Base-by-base conservation (phyloP, 2,329 filamentous ascomycete genomes). In the Clarireedia monteithiana region DNA sequence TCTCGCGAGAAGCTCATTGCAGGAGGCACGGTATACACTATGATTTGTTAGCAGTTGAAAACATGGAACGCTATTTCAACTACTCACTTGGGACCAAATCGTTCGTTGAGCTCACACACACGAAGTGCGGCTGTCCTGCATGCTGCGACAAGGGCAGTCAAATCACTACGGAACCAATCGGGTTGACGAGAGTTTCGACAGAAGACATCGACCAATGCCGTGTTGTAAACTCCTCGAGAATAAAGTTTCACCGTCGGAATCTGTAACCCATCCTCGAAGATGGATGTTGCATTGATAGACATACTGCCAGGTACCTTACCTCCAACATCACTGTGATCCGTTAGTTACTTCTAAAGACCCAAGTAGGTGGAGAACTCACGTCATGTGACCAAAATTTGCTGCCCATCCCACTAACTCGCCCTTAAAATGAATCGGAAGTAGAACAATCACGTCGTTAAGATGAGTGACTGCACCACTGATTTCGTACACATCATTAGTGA, bases 361-460 rank as follows among this genome's bases (percentile, higher is more conserved):
- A 53, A 27, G 6, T 9, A 23, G 7, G 4, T n/a, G 15, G 2
- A 20, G 42, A 46, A 46, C 50, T 17, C 20, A 46, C 27, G 50
- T 46, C 50, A 53, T 46, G 7, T 53, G 50, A 26, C 40, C 50
- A 20, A 53, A 53, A 27, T 53, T 53, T 14, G 50, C 50, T 9
- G 50, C 50, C 50, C 50, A 52, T 5, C 50, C 50, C 3, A 52
- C 50, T 5, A 52, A 23, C n/a, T 52, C 40, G 10, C 26, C 36
- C 3, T 27, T 26, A 17, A 46, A 47, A 24, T 53, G 42, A 4
- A 53, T 46, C 6, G 50, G 42, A 7, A 53, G 36, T 26, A 53
- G 39, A n/a, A 53, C 40, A 26, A 53, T 47, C 17, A 53, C 50
- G 46, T 53, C 42, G 20, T 53, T 47, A 2, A 52, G 26, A 53